Percentiles rank a stretch among this genome's conserved stretches.
phyloP scores from a whole-genome alignment of 768 basidiomycete species.

The Psilocybe cyanescens region DNA sequence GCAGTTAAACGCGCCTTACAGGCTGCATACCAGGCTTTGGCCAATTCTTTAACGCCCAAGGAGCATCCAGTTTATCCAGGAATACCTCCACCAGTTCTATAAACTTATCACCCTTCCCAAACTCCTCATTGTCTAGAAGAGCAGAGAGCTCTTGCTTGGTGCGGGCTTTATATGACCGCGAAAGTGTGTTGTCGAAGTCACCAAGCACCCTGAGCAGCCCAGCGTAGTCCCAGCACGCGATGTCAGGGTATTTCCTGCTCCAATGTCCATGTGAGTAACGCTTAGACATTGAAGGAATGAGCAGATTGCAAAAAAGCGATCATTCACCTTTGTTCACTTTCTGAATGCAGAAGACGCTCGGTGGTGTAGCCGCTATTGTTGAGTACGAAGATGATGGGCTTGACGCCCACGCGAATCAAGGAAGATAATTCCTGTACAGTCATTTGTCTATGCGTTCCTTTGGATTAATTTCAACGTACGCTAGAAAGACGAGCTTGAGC shows the following conservation, averaged over 20 bases:
- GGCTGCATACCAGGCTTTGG: conserved; percentile 39
- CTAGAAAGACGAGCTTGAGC: conserved; percentile 25
- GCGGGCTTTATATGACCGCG: conserved; percentile 59
- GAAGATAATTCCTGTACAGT: conserved; percentile 81
- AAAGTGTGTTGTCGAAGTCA: conserved; percentile 46
- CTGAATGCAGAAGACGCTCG: conserved; percentile 67
- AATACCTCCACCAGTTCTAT: conserved; percentile 81
- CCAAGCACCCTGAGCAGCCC: conserved; percentile 54
- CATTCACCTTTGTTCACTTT: conserved; percentile 50
- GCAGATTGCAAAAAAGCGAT: not conserved
- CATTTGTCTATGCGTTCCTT: conserved; percentile 52
- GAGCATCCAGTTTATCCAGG: conserved; percentile 73
- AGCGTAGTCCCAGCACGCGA: conserved; percentile 77
- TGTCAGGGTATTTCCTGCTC: conserved; percentile 79
- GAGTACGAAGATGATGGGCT: conserved; percentile 80
- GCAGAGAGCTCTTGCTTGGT: conserved; percentile 65
- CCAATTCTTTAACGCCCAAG: conserved; percentile 52
- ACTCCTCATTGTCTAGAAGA: conserved; percentile 63
- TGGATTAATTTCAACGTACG: not conserved
- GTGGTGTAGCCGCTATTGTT: conserved; percentile 86
- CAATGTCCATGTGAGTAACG: not conserved
- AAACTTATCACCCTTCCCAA: conserved; percentile 56
- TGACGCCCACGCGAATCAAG: conserved; percentile 71
- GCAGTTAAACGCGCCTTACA: not conserved
- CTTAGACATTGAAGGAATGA: not conserved